phyloP scores from a whole-genome alignment of 2,329 filamentous ascomycete genomes.

The Neofusicoccum sp. region DNA sequence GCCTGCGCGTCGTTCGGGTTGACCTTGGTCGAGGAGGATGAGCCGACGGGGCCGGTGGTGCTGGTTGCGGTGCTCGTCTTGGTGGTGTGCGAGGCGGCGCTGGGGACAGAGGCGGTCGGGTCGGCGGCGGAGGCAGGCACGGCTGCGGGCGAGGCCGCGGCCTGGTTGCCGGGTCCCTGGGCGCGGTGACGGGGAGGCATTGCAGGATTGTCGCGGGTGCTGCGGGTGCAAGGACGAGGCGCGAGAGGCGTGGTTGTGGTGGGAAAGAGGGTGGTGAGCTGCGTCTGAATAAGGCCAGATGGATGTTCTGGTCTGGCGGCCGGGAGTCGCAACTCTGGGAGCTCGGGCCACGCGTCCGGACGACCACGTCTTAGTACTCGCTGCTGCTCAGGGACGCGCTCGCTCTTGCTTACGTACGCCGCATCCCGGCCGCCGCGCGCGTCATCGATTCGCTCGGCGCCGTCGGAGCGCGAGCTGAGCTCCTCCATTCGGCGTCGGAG shows the following conservation, averaged over 20 bases:
- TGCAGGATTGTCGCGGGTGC: neutral
- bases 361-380: neutral
- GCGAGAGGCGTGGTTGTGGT: slow-evolving; percentile 19
- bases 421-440: neutral
- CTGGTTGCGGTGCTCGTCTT: slow-evolving; percentile 19
- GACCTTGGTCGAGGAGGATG: slow-evolving; percentile 24
- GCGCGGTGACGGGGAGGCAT: slow-evolving; percentile 17
- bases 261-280: neutral
- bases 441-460: neutral
- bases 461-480: neutral
- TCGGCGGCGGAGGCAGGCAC: slow-evolving; percentile 19
- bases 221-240: neutral
- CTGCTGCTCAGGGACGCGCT: slow-evolving; percentile 7
- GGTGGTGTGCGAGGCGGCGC: slow-evolving; percentile 15
- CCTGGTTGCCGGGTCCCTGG: neutral
- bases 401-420: slow-evolving; percentile 3
- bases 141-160: slow-evolving; percentile 18
- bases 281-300: slow-evolving; percentile 13
- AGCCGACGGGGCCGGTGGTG: slow-evolving; percentile 19
- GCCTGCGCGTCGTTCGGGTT: slow-evolving; percentile 47
- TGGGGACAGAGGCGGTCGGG: slow-evolving; percentile 26
- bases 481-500: neutral
- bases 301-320: slow-evolving; percentile 2
- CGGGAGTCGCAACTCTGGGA: neutral
- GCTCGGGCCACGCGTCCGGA: slow-evolving; percentile 11